Evolutionary conservation across 2,329 filamentous ascomycete genomes (phyloP), one percentile per base, ranked within the genome.

Genomic region (Teratosphaeria viscida): DNA sequence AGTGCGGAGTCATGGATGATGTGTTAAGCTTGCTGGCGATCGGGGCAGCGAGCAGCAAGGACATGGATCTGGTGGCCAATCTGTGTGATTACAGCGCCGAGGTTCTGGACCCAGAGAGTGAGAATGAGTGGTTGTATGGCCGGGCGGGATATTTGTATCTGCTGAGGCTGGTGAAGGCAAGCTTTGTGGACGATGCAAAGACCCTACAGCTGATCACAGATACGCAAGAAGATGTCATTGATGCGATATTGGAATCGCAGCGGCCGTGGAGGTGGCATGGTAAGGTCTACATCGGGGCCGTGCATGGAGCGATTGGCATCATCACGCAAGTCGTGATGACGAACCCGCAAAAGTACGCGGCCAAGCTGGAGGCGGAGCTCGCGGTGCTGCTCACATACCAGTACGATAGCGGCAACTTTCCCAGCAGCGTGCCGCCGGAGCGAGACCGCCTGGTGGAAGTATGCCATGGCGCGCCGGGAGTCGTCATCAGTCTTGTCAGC

Each of bases 251-350:
- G 64, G 73, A 76, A 16, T 77, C 77, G 32, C 75, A 70, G 60
- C 77, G 77, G 54, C 79, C 80, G 0, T 89, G 86, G 87, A 79
- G 78, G 62, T 89, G 84, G 82, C 81, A 83, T 61, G 81, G 80
- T 14, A 83, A 82, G 64, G 75, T 76, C 0, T 88, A 87, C 66
- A 75, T 87, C 39, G 87, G 87, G 1, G 83, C 86, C 5, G 82
- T 81, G 0, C 85, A 90, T 67, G 87, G 87, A 7, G 79, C 82
- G 12, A 82, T 89, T 29, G 85, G 87, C 4, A 88, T 88, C 69
- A 79, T 90, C 59, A 85, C 82, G n/a, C 87, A 90, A 70, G 75
- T 89, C 14, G 79, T 88, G 1, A 75, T 83, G 47, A 83, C 84
- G 2, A 78, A 80, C 59, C 80, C 83, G 0, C 72, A 75, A 5